Evolutionary conservation across 176 grass and related monocot genomes (phyloP).

Genomic region (Saccharum spontaneum): DNA sequence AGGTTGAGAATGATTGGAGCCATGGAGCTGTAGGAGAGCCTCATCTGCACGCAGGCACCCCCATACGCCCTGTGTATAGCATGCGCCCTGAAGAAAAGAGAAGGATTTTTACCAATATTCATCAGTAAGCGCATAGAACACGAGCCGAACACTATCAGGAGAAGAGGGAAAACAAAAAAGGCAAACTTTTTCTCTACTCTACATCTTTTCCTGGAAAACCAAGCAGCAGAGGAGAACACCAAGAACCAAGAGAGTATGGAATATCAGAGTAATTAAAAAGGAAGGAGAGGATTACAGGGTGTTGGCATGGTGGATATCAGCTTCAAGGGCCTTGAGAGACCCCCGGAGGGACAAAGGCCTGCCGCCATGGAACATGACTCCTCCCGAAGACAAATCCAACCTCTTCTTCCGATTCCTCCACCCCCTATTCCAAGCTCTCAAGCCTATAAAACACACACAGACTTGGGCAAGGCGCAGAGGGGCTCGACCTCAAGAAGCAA

Average conservation of each 20-base stretch:
- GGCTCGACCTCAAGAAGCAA: conserved; percentile 32
- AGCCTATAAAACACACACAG: conserved; percentile 30
- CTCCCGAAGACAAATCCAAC: not conserved
- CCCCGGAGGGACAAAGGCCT: conserved; percentile 84
- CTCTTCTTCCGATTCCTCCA: not conserved
- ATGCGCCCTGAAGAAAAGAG: conserved; percentile 71
- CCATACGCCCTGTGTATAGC: conserved; percentile 90
- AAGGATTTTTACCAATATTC: conserved; percentile 10
- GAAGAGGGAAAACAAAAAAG: not conserved
- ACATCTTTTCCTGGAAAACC: conserved; percentile 16
- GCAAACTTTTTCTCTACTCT: conserved; percentile 29
- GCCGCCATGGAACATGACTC: conserved; percentile 73
- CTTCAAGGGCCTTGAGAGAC: conserved; percentile 95
- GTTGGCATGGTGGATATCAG: conserved; percentile 98
- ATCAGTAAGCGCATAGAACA: conserved; percentile 16
- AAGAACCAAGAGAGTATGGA: conserved; percentile 26
- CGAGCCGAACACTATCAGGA: conserved; percentile 5
- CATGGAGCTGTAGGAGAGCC: conserved; percentile 90
- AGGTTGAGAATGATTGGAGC: conserved; percentile 94
- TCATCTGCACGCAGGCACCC: conserved; percentile 96
- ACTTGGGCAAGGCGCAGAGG: conserved; percentile 27
- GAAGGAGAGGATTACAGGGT: conserved; percentile 63
- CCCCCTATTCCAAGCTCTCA: not conserved
- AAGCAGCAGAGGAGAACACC: conserved; percentile 21
- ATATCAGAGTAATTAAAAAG: not conserved